Evolutionary conservation across 805 yeast genomes (phyloP).

Genomic region (Barnettozyma siamensis): DNA sequence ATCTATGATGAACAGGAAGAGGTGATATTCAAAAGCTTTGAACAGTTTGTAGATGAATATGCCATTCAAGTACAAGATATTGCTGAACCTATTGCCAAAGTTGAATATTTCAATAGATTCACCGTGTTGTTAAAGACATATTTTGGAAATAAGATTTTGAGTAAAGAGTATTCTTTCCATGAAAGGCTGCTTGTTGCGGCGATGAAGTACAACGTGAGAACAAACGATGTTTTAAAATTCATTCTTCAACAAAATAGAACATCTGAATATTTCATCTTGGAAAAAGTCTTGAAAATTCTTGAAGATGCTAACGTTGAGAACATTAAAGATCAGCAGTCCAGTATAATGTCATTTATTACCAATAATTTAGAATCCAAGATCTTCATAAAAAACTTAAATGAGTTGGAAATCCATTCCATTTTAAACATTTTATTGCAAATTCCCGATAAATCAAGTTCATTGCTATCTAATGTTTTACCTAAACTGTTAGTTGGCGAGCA

Average conservation of each 20-base stretch:
- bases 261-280: slow-evolving; percentile 13
- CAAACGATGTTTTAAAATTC: slow-evolving; percentile 15
- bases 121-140: slow-evolving; percentile 14
- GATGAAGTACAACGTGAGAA: slow-evolving; percentile 7
- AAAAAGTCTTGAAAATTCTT: slow-evolving; percentile 6
- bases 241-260: slow-evolving; percentile 14
- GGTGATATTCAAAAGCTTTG: not conserved
- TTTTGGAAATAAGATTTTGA: slow-evolving; percentile 13
- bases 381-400: slow-evolving; percentile 9
- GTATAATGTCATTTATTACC: slow-evolving; percentile 12
- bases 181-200: slow-evolving; percentile 7
- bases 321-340: not conserved
- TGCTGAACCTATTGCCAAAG: not conserved
- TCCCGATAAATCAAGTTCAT: not conserved
- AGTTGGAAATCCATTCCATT: slow-evolving; percentile 1
- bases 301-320: not conserved
- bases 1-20: not conserved
- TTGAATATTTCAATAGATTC: slow-evolving; percentile 15
- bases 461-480: not conserved
- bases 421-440: not conserved
- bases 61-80: not conserved
- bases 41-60: slow-evolving; percentile 6
- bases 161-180: slow-evolving; percentile 10
- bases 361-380: slow-evolving; percentile 22
- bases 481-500: not conserved